phyloP scores from a whole-genome alignment of 2,329 filamentous ascomycete species.

The Sarocladium brachiariae region DNA sequence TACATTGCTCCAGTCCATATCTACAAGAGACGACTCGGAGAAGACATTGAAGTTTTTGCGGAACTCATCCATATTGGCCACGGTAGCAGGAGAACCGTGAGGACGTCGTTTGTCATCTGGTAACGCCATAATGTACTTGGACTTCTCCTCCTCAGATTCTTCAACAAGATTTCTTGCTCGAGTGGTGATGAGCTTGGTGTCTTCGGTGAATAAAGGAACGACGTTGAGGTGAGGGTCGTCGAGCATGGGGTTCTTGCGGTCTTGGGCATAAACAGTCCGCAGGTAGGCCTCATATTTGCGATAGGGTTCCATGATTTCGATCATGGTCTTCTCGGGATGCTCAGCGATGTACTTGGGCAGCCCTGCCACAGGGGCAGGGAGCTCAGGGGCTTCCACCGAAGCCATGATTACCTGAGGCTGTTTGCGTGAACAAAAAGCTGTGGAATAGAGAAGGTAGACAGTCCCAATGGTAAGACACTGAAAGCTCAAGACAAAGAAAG shows the following conservation, averaged over 20 bases:
- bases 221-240: conserved; percentile 54
- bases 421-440: not conserved
- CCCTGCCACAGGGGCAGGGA: conserved; percentile 39
- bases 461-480: too few relatives aligned
- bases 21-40: conserved; percentile 67
- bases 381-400: conserved; percentile 31
- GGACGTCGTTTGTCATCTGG: conserved; percentile 53
- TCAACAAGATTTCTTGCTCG: conserved; percentile 51
- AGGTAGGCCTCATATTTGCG: conserved; percentile 61
- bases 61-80: conserved; percentile 62
- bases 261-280: conserved; percentile 62
- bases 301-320: conserved; percentile 57
- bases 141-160: conserved; percentile 54
- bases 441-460: too few relatives aligned
- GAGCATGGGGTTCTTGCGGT: conserved; percentile 51
- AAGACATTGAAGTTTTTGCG: conserved; percentile 75
- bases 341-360: conserved; percentile 47
- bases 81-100: conserved; percentile 60
- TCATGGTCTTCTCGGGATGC: conserved; percentile 45
- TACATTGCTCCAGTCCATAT: conserved; percentile 77
- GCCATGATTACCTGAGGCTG: conserved; percentile 23
- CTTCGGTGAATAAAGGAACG: conserved; percentile 56
- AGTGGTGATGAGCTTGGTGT: conserved; percentile 51
- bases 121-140: conserved; percentile 64
- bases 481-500: not conserved